Evolutionary conservation across 805 yeast species (phyloP).

Genomic region (Starmerella stellata): DNA sequence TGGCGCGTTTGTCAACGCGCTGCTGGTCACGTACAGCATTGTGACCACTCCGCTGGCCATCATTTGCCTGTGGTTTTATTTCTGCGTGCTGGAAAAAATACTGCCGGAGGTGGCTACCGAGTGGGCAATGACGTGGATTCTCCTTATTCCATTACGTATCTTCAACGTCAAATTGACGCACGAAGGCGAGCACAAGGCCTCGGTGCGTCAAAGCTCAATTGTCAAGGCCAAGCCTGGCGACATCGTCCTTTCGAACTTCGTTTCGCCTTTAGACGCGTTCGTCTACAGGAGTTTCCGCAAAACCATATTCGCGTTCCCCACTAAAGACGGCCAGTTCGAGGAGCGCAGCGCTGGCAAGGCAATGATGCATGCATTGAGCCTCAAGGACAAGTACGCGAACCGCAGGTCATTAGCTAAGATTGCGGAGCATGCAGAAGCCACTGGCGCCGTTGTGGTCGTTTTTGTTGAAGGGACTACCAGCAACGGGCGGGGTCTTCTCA

Average conservation of each 20-base stretch:
- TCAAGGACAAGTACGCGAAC: neutral
- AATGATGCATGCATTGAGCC: conserved; percentile 13
- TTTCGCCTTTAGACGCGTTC: conserved; percentile 41
- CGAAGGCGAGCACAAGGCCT: conserved; percentile 31
- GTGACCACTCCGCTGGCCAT: conserved; percentile 64
- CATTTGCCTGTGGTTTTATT: conserved; percentile 34
- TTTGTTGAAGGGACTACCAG: conserved; percentile 74
- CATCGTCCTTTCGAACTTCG: conserved; percentile 37
- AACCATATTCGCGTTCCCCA: conserved; percentile 27
- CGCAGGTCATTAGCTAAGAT: conserved; percentile 11
- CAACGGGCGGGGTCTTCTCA: conserved; percentile 59
- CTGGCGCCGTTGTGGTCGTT: conserved; percentile 33
- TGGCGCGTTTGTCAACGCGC: conserved; percentile 1
- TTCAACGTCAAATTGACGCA: conserved; percentile 24
- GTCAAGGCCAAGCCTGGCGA: conserved; percentile 25
- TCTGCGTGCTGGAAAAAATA: conserved; percentile 3
- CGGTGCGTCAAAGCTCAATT: conserved; percentile 21
- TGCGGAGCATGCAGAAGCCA: conserved; percentile 17
- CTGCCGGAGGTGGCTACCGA: conserved; percentile 8
- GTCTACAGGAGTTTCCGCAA: conserved; percentile 18
- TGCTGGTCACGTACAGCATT: conserved; percentile 52
- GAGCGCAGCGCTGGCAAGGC: conserved; percentile 10
- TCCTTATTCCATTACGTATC: conserved; percentile 12
- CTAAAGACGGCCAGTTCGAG: conserved; percentile 21
- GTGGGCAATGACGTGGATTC: conserved; percentile 4